phyloP scores from a whole-genome alignment of 2,329 filamentous ascomycete species.

The Septoria petroselini region DNA sequence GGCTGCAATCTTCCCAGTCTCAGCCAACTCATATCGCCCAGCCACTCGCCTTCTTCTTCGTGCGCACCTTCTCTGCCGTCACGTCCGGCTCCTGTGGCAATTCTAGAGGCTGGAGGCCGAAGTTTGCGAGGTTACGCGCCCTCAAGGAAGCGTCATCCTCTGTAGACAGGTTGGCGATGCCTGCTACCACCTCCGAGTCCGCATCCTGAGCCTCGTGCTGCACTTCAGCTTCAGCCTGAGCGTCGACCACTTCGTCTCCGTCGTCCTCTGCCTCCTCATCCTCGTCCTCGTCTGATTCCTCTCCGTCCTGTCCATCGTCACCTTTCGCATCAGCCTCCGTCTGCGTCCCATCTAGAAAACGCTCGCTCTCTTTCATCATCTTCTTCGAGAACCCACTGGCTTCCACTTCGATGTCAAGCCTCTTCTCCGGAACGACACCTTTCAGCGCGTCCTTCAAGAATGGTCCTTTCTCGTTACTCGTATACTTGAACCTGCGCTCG shows the following conservation, averaged over 20 bases:
- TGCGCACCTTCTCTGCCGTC: conserved; percentile 33
- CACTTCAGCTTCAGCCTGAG: conserved; percentile 15
- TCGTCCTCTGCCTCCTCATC: conserved; percentile 19
- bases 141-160: conserved; percentile 24
- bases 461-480: conserved; percentile 75
- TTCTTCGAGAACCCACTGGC: conserved; percentile 96
- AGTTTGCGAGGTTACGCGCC: conserved; percentile 20
- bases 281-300: conserved; percentile 14
- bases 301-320: conserved; percentile 39
- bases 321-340: conserved; percentile 41
- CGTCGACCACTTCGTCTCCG: conserved; percentile 16
- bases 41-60: conserved; percentile 39
- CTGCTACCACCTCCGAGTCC: conserved; percentile 28
- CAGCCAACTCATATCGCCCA: conserved; percentile 37
- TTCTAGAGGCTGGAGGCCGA: conserved; percentile 34
- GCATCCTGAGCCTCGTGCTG: conserved; percentile 23
- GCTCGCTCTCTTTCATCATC: conserved; percentile 90
- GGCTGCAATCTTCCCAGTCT: not conserved
- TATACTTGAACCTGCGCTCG: conserved; percentile 81
- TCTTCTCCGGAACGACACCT: conserved; percentile 61
- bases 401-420: conserved; percentile 83
- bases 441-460: conserved; percentile 83
- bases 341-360: conserved; percentile 73
- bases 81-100: conserved; percentile 31
- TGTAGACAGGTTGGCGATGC: conserved; percentile 25